A percentile compares a stretch with the other conserved stretches of the same genome.
Evolutionary conservation across 139 green algal genomes (phyloP).

Genomic region (Raphidocelis subcapitata): DNA sequence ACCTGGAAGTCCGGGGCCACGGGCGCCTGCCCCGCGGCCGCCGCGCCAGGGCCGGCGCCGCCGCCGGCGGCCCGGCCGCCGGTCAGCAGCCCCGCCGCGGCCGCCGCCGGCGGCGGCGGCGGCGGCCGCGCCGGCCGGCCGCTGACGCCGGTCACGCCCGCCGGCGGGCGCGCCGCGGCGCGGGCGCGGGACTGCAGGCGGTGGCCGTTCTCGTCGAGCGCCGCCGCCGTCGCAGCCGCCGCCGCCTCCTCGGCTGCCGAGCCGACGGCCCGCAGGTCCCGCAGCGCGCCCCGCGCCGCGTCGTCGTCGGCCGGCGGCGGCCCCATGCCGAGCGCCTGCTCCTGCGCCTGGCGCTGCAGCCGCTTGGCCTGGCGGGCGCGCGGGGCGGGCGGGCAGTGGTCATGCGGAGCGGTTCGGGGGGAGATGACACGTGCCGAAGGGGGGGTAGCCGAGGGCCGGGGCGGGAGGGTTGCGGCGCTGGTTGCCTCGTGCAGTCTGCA

Average conservation of each 20-base stretch:
- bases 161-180: neutral
- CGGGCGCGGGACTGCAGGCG: neutral
- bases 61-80: too few species aligned
- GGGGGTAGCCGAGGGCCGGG: too few species aligned
- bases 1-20: neutral
- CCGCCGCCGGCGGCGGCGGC: too few species aligned
- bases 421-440: too few species aligned
- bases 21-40: neutral
- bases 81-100: too few species aligned
- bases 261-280: too few species aligned
- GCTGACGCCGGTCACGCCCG: too few species aligned
- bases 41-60: neutral
- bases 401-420: neutral
- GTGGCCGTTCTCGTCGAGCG: constrained; percentile 21
- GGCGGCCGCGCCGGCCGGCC: too few species aligned
- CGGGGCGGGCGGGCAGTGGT: neutral
- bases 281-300: too few species aligned
- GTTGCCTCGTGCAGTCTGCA: neutral
- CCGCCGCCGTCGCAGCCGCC: neutral
- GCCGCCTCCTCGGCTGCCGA: neutral
- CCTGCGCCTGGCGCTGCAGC: constrained; percentile 51
- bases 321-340: constrained; percentile 11
- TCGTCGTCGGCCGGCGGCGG: constrained; percentile 15
- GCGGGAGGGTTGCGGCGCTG: too few species aligned
- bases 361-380: constrained; percentile 55